Percentiles rank a stretch among this genome's conserved stretches.
These are phyloP conservation scores for Ogataea angusta DNA, from an alignment of 805 yeast species.

Conservation along the genomic window DNA sequence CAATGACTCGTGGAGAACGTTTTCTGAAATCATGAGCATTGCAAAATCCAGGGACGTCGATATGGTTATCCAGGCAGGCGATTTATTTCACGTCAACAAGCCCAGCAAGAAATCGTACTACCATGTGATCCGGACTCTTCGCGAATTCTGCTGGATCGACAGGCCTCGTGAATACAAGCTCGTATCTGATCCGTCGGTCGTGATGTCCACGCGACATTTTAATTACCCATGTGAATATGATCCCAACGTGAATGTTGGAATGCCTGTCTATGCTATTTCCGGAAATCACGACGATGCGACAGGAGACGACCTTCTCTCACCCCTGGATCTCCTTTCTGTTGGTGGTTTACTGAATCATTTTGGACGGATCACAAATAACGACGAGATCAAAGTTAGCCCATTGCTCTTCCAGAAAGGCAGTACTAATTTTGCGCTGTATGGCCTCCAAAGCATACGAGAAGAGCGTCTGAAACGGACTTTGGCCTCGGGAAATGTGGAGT, in stretches of 20 bases:
- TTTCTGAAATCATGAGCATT: slow-evolving; percentile 73
- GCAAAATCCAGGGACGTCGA: slow-evolving; percentile 76
- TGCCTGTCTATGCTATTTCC: slow-evolving; percentile 88
- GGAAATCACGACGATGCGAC: slow-evolving; percentile 98
- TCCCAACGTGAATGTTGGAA: slow-evolving; percentile 80
- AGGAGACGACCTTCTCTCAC: slow-evolving; percentile 77
- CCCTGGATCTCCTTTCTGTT: slow-evolving; percentile 79
- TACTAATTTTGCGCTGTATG: slow-evolving; percentile 83
- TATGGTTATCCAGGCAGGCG: slow-evolving; percentile 90
- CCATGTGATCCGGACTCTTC: slow-evolving; percentile 70
- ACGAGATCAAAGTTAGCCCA: slow-evolving; percentile 71
- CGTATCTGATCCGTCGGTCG: slow-evolving; percentile 70
- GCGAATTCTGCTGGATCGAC: slow-evolving; percentile 77
- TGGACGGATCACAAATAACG: slow-evolving; percentile 76
- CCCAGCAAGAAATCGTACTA: slow-evolving; percentile 85
- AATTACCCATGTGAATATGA: slow-evolving; percentile 84
- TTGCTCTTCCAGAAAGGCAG: slow-evolving; percentile 76
- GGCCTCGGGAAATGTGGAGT: slow-evolving; percentile 74
- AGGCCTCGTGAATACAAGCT: slow-evolving; percentile 82
- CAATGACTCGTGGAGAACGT: slow-evolving; percentile 84
- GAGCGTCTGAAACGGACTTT: slow-evolving; percentile 82
- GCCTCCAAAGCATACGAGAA: slow-evolving; percentile 84
- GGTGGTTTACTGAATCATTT: slow-evolving; percentile 86
- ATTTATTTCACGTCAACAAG: slow-evolving; percentile 83
- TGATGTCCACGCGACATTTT: slow-evolving; percentile 57